Evolutionary conservation across 208 protist genomes (phyloP).

Genomic region (Histomonas meleagridis): DNA sequence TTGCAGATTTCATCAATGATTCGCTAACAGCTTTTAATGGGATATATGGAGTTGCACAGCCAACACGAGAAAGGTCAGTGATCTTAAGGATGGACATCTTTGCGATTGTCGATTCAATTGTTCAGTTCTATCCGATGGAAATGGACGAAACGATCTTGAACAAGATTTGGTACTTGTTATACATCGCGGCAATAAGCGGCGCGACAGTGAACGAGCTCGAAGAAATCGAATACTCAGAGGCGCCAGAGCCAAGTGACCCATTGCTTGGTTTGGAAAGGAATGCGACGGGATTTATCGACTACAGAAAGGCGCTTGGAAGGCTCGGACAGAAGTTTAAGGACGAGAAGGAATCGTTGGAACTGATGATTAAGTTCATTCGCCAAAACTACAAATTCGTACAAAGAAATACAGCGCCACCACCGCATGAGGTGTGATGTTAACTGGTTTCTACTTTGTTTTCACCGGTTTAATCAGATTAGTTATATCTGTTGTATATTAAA

Average conservation of each 20-base stretch:
- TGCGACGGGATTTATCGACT: background rate
- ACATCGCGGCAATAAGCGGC: background rate
- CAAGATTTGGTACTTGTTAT: background rate
- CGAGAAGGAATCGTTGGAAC: background rate
- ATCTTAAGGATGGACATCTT: background rate
- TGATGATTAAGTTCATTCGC: background rate
- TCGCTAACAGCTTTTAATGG: background rate
- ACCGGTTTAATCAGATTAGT: too few species aligned
- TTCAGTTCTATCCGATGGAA: background rate
- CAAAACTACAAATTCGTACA: background rate
- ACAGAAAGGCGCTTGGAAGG: background rate
- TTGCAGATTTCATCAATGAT: constrained; percentile 20
- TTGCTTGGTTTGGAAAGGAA: background rate
- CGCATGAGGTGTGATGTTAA: too few species aligned
- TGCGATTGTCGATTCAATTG: background rate
- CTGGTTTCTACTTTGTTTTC: too few species aligned
- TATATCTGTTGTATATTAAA: too few species aligned
- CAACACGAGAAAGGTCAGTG: constrained; percentile 6
- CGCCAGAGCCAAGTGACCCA: background rate
- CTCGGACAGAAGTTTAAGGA: background rate
- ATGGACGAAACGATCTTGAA: background rate
- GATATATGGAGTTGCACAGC: background rate
- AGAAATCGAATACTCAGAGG: background rate
- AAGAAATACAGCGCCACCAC: too few species aligned
- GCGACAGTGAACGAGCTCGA: background rate